These are phyloP conservation scores for Podaxis sp. DNA, from an alignment of 768 basidiomycete species.

Conservation along the genomic window DNA sequence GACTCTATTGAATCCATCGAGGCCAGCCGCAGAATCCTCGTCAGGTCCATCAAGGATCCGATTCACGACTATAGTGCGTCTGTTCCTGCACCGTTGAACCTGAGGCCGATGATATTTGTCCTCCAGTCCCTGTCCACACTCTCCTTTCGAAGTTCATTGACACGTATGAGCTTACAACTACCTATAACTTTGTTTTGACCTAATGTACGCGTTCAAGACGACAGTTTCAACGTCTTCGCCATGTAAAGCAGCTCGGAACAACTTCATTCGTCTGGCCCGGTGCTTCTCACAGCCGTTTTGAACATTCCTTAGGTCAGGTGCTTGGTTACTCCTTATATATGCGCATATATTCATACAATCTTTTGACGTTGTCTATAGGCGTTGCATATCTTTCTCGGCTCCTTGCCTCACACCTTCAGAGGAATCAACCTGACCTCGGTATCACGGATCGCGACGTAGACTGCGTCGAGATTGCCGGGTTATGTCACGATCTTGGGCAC, in stretches of 20 bases:
- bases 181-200: background rate
- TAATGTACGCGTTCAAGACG: slow-evolving; percentile 35
- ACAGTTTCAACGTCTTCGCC: slow-evolving; percentile 75
- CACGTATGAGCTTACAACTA: slow-evolving; percentile 46
- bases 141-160: slow-evolving; percentile 54
- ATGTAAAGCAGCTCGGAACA: slow-evolving; percentile 79
- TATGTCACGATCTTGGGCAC: slow-evolving; percentile 85
- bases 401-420: slow-evolving; percentile 57
- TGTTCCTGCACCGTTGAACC: background rate
- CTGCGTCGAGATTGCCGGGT: slow-evolving; percentile 77
- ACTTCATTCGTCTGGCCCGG: slow-evolving; percentile 75
- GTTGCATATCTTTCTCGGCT: slow-evolving; percentile 70
- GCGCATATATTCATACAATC: background rate
- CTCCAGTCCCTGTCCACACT: slow-evolving; percentile 35
- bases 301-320: slow-evolving; percentile 72
- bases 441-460: slow-evolving; percentile 72
- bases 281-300: slow-evolving; percentile 80
- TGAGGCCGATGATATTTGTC: background rate
- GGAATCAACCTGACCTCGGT: slow-evolving; percentile 55
- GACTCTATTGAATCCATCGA: slow-evolving; percentile 4
- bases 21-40: slow-evolving; percentile 3
- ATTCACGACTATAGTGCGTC: slow-evolving; percentile 17
- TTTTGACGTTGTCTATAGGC: slow-evolving; percentile 39
- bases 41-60: slow-evolving; percentile 17
- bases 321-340: background rate